A percentile compares a stretch with the other conserved stretches of the same genome.
Conservation (phyloP, 2,329 filamentous ascomycete species). For the Botrytis porri region DNA sequence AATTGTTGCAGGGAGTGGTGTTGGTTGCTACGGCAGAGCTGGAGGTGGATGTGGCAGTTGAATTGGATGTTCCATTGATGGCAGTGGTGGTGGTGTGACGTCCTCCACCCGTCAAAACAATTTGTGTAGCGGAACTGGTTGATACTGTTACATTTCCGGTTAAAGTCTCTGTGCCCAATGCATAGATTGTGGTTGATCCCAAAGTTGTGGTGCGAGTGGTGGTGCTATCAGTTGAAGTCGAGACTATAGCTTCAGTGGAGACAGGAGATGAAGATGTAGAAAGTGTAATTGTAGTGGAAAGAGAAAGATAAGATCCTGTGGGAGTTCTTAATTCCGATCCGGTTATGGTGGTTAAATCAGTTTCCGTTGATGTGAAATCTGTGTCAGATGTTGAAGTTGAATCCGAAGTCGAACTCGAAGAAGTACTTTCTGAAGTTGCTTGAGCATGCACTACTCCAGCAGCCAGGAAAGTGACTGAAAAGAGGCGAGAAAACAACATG, state of each 20-base stretch:
- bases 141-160: slow-evolving; percentile 34
- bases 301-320: slow-evolving; percentile 42
- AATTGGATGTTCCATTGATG: slow-evolving; percentile 48
- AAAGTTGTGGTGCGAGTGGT: slow-evolving; percentile 31
- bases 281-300: slow-evolving; percentile 38
- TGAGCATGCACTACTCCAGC: slow-evolving; percentile 32
- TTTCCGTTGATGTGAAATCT: slow-evolving; percentile 22
- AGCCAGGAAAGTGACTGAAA: slow-evolving; percentile 37
- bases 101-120: slow-evolving; percentile 39
- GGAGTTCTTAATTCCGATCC: slow-evolving; percentile 34
- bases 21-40: slow-evolving; percentile 54
- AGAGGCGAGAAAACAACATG: slow-evolving; percentile 31
- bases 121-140: slow-evolving; percentile 35
- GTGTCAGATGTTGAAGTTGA: slow-evolving; percentile 22
- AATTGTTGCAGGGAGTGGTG: slow-evolving; percentile 76
- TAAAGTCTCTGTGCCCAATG: slow-evolving; percentile 23
- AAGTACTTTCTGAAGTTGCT: not conserved
- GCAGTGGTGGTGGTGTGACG: slow-evolving; percentile 36
- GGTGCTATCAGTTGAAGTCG: slow-evolving; percentile 30
- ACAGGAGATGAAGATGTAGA: slow-evolving; percentile 31
- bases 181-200: slow-evolving; percentile 35
- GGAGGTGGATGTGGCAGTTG: slow-evolving; percentile 46
- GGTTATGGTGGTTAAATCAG: slow-evolving; percentile 21
- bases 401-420: slow-evolving; percentile 11
- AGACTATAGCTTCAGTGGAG: slow-evolving; percentile 31